Evolutionary conservation across 306 rosid genomes (phyloP).

Genomic region (Cucurbita pepo): DNA sequence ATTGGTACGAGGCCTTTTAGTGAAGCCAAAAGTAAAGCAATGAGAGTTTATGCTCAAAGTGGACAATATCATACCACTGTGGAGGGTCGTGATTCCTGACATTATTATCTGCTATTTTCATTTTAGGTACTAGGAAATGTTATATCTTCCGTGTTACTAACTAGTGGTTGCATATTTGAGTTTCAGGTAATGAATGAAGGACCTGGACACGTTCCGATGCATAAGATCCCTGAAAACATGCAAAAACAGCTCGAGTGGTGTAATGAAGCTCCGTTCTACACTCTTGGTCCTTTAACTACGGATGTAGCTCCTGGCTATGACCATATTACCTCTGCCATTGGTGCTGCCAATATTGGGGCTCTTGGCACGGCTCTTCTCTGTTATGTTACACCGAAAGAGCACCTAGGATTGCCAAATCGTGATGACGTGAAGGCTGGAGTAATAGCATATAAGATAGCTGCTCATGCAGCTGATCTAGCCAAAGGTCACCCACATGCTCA

Average conservation of each 20-base stretch:
- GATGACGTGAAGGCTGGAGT: conserved; percentile 98
- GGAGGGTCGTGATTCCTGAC: no score
- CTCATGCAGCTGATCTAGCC: conserved; percentile 99
- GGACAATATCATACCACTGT: no score
- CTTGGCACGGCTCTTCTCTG: conserved; percentile 98
- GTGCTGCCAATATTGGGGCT: conserved; percentile 97
- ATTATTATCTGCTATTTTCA: background rate
- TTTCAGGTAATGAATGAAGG: conserved; percentile 98
- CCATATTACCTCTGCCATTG: conserved; percentile 98
- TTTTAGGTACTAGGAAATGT: background rate
- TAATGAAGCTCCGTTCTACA: conserved; percentile 94
- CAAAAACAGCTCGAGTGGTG: conserved; percentile 97
- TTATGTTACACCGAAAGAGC: conserved; percentile 95
- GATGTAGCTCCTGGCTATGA: conserved; percentile 98
- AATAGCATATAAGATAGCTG: conserved; percentile 92
- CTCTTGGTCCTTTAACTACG: conserved; percentile 95
- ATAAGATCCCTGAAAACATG: conserved; percentile 99
- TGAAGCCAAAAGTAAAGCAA: no score
- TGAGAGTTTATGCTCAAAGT: no score
- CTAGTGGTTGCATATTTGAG: background rate
- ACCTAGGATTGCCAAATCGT: conserved; percentile 84
- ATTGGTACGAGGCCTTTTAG: no score
- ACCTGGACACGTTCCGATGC: conserved; percentile 97
- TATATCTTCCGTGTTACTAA: background rate
- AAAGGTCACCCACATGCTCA: conserved; percentile 81